A percentile compares a stretch with the other conserved stretches of the same genome.
Evolutionary conservation across 805 yeast genomes (phyloP).

Genomic region (Hanseniaspora occidentalis): DNA sequence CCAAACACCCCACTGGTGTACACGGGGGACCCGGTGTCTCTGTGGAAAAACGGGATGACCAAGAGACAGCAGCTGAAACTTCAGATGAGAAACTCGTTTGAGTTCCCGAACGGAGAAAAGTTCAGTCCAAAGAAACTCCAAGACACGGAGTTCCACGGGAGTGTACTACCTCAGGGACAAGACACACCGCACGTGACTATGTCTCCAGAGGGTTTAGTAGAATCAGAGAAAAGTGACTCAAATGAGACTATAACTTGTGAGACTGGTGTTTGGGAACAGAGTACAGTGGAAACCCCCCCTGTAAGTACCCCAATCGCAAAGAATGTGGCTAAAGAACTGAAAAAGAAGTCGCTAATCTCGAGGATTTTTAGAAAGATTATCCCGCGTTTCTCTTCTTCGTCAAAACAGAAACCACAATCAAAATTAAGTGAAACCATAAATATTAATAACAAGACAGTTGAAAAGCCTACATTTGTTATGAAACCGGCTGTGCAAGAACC

Average conservation of each 20-base stretch:
- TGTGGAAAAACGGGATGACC: slow-evolving; percentile 9
- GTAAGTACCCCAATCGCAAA: background rate
- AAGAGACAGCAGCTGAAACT: slow-evolving; percentile 21
- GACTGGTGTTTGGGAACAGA: background rate
- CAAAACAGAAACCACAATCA: background rate
- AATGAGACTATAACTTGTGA: too few relatives aligned
- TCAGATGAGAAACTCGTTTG: slow-evolving; percentile 19
- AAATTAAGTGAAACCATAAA: too few relatives aligned
- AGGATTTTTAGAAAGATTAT: background rate
- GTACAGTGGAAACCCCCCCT: background rate
- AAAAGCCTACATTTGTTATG: too few relatives aligned
- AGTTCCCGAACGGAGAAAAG: slow-evolving; percentile 23
- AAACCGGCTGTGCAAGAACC: too few relatives aligned
- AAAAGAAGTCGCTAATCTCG: background rate
- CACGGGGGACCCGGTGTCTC: background rate
- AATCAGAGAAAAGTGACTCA: too few relatives aligned
- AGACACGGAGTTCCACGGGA: too few relatives aligned
- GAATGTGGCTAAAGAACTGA: background rate
- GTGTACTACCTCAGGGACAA: background rate
- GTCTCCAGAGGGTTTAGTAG: too few relatives aligned
- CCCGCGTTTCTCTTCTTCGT: background rate
- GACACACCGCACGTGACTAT: background rate
- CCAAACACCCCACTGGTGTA: too few relatives aligned
- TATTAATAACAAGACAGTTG: background rate
- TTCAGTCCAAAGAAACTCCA: slow-evolving; percentile 19